Base-by-base conservation (phyloP, 345 rosid genomes). In the Eutrema yunnanense region DNA sequence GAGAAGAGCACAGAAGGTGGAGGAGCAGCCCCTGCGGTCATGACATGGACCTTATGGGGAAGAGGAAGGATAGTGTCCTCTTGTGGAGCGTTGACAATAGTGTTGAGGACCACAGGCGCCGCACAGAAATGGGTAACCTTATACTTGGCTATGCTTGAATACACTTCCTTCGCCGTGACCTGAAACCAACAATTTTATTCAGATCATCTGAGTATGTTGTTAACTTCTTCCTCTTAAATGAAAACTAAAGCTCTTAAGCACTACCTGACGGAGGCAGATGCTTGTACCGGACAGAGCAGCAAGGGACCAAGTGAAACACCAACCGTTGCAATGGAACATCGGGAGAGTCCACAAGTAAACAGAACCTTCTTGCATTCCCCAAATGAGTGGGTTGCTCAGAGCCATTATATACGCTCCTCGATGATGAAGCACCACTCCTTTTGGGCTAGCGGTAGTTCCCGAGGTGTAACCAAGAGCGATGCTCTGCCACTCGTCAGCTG, bases 401-500 rank as follows among this genome's bases (percentile, higher is more conserved):
- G 92, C 73, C 98, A 90, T 92, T 34, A 88, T 42, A 72, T 90
- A 92, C 6, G 98, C 99, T 38, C 98, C 99, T 19, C 98, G 83
- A 73, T 92, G 99, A 77, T 84, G 79, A 77, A 95, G 74, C 57
- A 92, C 92, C 30, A 95, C 97, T 19, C 98, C 97, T 71, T 87
- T 92, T 0, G 99, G 99, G 71, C 90, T 90, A 47, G 96, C 88
- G 0, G 99, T 92, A n/a, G 97, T 92, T 9, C 99, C 99, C 1
- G 99, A 95, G 49, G 98, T 95, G 78, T 95, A 92, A 38, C 92
- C 94, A 52, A 95, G 77, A 67, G 97, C 83, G 32, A 95, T 95
- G 66, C 99, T 95, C 81, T 90, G 98, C 98, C 98, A 95, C 75
- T 90, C 99, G 60, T 95, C 98, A 67, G 67, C 85, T 0, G 98